Base-by-base conservation (phyloP, 129 eudicot species). In the Tanacetum coccineum region DNA sequence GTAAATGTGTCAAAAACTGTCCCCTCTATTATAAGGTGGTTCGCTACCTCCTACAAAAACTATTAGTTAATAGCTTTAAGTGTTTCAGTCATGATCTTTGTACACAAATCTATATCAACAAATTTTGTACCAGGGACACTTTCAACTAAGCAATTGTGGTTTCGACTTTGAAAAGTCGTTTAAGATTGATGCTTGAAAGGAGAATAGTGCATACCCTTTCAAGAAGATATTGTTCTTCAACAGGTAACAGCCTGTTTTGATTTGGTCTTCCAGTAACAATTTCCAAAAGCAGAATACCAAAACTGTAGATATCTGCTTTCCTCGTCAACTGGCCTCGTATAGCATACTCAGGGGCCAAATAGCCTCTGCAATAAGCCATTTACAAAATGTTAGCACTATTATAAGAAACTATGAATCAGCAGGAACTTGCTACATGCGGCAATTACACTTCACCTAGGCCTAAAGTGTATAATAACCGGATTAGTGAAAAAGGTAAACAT, bases 291-390 rank as follows among this genome's bases (percentile, higher is more conserved):
- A 93, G 85, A 82, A 89, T 52, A 61, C 98, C 98, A 68, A 88
- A 87, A 71, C 98, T 89, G 71, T 84, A 93, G n/a, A 89, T 74
- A 77, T 93, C 98, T 14, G 96, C 98, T 81, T 84, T 93, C 67
- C 95, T 79, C 20, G 98, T 93, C 81, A 93, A 61, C 79, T 81
- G 88, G 64, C 98, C 98, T 66, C 87, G 79, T 64, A 88, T 73
- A 13, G 96, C 96, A 76, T 93, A 93, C 77, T 93, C 98, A 13
- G 98, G 98, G 47, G 98, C 98, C 85, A 93, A 82, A 84, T 93
- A 93, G 51, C 98, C 98, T 70, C 98, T 93, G 71, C 65, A 73
- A 45, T 55, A 44, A 73, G 17, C 45, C 59, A 60, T 20, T 39
- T 40, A 19, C 48, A n/a, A 32, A 47, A 53, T n/a, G 79, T 58